phyloP scores from a whole-genome alignment of 2,329 filamentous ascomycete species.

The Nannizzia gypsea region DNA sequence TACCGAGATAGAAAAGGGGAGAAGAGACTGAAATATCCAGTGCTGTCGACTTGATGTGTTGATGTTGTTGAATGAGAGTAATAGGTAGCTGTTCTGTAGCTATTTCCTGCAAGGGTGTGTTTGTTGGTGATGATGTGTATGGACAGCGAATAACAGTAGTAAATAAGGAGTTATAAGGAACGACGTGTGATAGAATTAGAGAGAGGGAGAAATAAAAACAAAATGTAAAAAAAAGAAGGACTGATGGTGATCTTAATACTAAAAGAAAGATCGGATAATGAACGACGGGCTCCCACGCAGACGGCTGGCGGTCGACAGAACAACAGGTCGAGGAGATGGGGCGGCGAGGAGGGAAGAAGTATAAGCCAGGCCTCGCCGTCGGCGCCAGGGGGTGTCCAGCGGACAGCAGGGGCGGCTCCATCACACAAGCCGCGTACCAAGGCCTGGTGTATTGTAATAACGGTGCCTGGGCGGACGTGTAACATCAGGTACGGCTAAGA shows the following conservation, averaged over 20 bases:
- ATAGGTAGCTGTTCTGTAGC: not conserved
- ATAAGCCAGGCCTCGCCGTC: not conserved
- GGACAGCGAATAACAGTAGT: not conserved
- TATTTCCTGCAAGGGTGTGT: not conserved
- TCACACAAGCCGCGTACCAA: slow-evolving; percentile 5
- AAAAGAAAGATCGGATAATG: slow-evolving; percentile 7
- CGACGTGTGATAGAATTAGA: slow-evolving; percentile 4
- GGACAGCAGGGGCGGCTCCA: slow-evolving; percentile 4
- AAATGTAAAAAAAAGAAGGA: slow-evolving; percentile 13
- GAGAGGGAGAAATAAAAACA: slow-evolving; percentile 11
- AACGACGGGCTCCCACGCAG: slow-evolving; percentile 2
- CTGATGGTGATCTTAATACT: slow-evolving; percentile 3
- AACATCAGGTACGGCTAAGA: slow-evolving; percentile 2
- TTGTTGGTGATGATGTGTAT: not conserved
- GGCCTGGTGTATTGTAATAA: slow-evolving; percentile 5
- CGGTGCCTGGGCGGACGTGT: slow-evolving; percentile 4
- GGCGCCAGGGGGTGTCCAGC: slow-evolving; percentile 1
- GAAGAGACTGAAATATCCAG: not conserved
- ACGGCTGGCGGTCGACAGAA: not conserved
- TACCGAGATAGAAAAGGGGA: not conserved
- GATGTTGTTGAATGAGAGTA: slow-evolving; percentile 1
- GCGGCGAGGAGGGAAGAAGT: slow-evolving; percentile 1
- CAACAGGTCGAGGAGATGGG: slow-evolving; percentile 2
- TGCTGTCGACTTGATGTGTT: not conserved
- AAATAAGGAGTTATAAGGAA: slow-evolving; percentile 11